A percentile compares a stretch with the other conserved stretches of the same genome.
These are phyloP conservation scores for Daucus carota DNA, from an alignment of 129 eudicot species.

Conservation along the genomic window DNA sequence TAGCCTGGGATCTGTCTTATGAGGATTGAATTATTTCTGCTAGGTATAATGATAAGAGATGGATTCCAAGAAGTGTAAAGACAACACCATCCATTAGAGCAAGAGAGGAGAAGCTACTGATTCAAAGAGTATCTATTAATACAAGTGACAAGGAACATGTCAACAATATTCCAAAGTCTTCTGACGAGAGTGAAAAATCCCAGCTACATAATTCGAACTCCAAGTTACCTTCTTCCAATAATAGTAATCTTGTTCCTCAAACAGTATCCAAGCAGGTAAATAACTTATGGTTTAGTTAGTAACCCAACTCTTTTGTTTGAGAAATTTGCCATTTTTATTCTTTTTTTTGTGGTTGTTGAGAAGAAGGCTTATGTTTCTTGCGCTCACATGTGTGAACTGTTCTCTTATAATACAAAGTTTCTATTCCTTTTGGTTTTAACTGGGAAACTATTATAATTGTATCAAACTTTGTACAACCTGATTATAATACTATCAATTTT, in stretches of 20 bases:
- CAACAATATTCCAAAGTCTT: conserved; percentile 13
- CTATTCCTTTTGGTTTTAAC: no score
- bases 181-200: conserved; percentile 25
- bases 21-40: not conserved
- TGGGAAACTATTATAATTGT: not conserved
- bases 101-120: conserved; percentile 29
- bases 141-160: conserved; percentile 11
- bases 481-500: not conserved
- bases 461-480: not conserved
- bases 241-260: conserved; percentile 21
- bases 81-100: conserved; percentile 24
- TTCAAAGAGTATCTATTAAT: conserved; percentile 16
- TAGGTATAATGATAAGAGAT: conserved; percentile 63
- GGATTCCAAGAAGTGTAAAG: conserved; percentile 46
- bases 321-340: not conserved
- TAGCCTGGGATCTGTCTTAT: not conserved
- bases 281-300: not conserved
- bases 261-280: conserved; percentile 20
- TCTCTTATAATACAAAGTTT: not conserved
- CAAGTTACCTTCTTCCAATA: conserved; percentile 16
- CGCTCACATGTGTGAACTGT: not conserved
- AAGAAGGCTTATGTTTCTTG: not conserved
- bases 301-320: not conserved
- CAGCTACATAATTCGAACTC: conserved; percentile 18
- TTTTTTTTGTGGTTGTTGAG: not conserved